Conservation (phyloP, 257 asterid species). For the Solanum boliviense region DNA sequence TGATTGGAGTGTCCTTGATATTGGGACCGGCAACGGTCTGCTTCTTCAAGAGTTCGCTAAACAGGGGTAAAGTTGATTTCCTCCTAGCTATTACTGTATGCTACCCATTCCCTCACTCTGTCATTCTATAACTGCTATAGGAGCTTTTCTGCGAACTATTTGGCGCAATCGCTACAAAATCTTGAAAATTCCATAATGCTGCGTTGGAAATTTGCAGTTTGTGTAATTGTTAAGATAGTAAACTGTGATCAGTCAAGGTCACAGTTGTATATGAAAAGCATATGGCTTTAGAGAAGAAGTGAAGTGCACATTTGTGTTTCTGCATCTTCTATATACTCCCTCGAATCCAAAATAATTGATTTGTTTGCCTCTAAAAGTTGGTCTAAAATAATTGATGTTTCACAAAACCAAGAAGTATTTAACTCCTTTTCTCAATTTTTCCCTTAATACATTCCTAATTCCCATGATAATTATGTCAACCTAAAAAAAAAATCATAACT, state of each 20-base stretch:
- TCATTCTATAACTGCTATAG: not conserved
- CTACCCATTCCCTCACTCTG: not conserved
- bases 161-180: not conserved
- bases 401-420: not conserved
- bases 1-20: conserved; percentile 79
- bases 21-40: conserved; percentile 96
- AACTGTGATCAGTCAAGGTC: not conserved
- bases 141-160: not conserved
- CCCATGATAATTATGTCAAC: not conserved
- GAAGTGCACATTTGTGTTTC: not conserved
- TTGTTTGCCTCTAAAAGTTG: not conserved
- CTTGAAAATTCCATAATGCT: not conserved
- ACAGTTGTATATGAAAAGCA: not conserved
- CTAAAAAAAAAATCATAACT: not conserved
- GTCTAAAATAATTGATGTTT: not conserved
- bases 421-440: not conserved
- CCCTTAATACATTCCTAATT: not conserved
- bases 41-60: conserved; percentile 93
- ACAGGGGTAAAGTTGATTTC: conserved; percentile 53
- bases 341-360: not conserved
- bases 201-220: not conserved
- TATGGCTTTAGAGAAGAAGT: not conserved
- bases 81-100: not conserved
- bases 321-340: not conserved
- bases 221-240: not conserved